Evolutionary conservation across 116 monocot genomes (phyloP).

Genomic region (Cymodocea nodosa): DNA sequence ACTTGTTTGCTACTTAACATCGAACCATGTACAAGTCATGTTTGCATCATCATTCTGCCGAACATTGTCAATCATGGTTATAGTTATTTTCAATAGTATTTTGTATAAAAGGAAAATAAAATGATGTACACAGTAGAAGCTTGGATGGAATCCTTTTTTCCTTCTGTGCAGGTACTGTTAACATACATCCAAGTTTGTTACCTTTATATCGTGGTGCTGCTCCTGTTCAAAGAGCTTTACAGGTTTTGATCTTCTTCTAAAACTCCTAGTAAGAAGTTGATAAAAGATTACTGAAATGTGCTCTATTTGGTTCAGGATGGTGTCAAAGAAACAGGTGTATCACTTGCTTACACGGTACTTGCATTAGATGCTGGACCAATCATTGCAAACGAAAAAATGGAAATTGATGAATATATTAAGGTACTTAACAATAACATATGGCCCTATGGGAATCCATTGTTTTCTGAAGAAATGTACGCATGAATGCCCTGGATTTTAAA

Average conservation of each 20-base stretch:
- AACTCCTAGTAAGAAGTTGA: neutral
- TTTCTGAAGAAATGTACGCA: too few species aligned
- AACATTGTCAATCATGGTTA: too few species aligned
- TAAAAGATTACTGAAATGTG: neutral
- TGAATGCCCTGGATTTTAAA: too few species aligned
- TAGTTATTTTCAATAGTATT: too few species aligned
- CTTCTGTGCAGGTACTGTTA: conserved; percentile 56
- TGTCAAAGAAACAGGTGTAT: conserved; percentile 79
- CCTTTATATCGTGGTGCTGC: conserved; percentile 97
- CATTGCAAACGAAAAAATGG: conserved; percentile 58
- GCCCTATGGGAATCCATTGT: neutral
- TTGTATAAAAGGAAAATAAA: too few species aligned
- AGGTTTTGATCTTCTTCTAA: conserved; percentile 29
- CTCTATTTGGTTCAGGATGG: conserved; percentile 55
- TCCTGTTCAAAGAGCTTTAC: conserved; percentile 95
- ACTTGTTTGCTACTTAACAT: too few species aligned
- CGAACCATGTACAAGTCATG: too few species aligned
- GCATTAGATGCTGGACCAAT: conserved; percentile 88
- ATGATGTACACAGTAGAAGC: neutral
- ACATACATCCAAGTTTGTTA: conserved; percentile 96
- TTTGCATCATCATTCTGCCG: too few species aligned
- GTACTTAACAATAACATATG: conserved; percentile 13
- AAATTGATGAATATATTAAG: conserved; percentile 70
- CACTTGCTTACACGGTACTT: conserved; percentile 83
- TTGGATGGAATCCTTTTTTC: neutral